These are phyloP conservation scores for Ophiostoma fasciatum DNA, from an alignment of 2,329 filamentous ascomycete genomes.

Conservation along the genomic window DNA sequence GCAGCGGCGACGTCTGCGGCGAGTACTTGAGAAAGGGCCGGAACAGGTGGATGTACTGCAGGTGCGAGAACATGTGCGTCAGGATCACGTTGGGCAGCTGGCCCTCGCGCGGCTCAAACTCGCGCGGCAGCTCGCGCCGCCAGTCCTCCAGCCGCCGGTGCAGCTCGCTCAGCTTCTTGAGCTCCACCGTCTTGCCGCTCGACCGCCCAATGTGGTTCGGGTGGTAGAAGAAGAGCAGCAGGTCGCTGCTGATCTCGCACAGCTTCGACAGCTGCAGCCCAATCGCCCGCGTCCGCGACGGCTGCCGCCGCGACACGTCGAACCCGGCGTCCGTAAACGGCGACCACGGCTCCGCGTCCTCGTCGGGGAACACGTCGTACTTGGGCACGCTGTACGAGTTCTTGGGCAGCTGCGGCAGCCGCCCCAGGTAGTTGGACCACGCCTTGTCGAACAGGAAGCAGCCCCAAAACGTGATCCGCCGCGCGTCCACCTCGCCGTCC, in stretches of 20 bases:
- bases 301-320: constrained; percentile 57
- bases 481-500: constrained; percentile 76
- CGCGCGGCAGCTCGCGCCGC: constrained; percentile 68
- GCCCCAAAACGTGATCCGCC: constrained; percentile 91
- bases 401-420: constrained; percentile 71
- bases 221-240: constrained; percentile 84
- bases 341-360: constrained; percentile 75
- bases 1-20: constrained; percentile 65
- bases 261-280: constrained; percentile 69
- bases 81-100: constrained; percentile 69
- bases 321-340: constrained; percentile 66
- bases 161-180: constrained; percentile 85
- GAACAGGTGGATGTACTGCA: constrained; percentile 85
- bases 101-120: constrained; percentile 80
- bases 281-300: constrained; percentile 67
- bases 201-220: constrained; percentile 50
- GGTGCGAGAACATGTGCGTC: constrained; percentile 54
- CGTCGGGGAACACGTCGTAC: constrained; percentile 77
- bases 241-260: constrained; percentile 85
- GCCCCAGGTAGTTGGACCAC: constrained; percentile 93
- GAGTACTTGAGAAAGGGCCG: constrained; percentile 88
- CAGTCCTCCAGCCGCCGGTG: constrained; percentile 83
- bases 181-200: constrained; percentile 63
- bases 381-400: constrained; percentile 73
- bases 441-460: constrained; percentile 98